phyloP scores from a whole-genome alignment of 768 basidiomycete genomes.

The Mrakia hoshinonis region DNA sequence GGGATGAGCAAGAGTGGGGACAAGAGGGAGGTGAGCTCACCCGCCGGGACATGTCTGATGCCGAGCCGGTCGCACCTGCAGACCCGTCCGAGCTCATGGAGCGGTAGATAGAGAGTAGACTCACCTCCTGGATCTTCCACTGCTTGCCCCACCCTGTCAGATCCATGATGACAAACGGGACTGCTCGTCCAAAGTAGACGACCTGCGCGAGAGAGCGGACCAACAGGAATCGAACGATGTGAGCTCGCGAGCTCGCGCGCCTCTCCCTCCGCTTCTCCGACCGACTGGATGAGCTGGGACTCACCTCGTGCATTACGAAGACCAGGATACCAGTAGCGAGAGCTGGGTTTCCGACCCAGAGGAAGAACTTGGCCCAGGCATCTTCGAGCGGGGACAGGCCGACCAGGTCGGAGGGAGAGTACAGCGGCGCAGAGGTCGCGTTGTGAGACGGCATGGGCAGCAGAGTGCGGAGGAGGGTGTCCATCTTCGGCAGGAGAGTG shows the following conservation, averaged over 20 bases:
- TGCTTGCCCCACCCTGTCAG: neutral
- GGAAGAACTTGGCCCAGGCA: conserved; percentile 10
- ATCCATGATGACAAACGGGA: conserved; percentile 23
- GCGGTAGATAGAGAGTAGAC: neutral
- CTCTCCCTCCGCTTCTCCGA: neutral
- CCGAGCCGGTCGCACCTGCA: no score
- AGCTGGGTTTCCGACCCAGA: conserved; percentile 2
- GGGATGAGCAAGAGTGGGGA: neutral
- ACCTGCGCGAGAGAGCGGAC: neutral
- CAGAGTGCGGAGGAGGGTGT: neutral
- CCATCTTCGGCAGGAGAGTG: neutral
- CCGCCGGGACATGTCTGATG: no score
- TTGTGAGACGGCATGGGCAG: neutral
- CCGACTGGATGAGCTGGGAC: neutral
- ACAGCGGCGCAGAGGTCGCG: neutral
- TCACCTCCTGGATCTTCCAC: conserved; percentile 20
- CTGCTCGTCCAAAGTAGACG: conserved; percentile 21
- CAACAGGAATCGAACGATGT: neutral
- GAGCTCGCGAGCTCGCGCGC: neutral
- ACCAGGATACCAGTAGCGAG: conserved; percentile 17
- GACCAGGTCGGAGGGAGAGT: neutral
- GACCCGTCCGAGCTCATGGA: neutral
- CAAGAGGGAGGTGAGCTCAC: neutral
- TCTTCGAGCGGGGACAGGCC: neutral
- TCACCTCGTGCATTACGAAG: conserved; percentile 19